Evolutionary conservation across 2,329 filamentous ascomycete genomes (phyloP).

Genomic region (Neurospora sp.): DNA sequence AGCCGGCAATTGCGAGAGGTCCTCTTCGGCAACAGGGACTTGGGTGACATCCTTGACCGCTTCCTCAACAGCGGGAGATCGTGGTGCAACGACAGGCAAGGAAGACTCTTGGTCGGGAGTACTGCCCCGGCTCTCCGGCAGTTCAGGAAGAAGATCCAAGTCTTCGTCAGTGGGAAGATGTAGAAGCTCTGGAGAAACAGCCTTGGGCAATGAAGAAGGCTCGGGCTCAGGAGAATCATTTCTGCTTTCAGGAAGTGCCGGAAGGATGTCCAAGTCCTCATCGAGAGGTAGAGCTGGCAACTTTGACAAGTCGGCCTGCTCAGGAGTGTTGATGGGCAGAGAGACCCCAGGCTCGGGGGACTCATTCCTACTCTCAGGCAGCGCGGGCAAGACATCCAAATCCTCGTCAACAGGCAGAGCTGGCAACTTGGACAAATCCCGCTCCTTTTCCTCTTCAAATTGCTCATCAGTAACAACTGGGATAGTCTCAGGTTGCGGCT

Average conservation of each 20-base stretch:
- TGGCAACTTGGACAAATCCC: neutral
- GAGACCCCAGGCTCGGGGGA: neutral
- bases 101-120: neutral
- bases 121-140: neutral
- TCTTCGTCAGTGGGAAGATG: neutral
- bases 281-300: neutral
- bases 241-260: conserved; percentile 2
- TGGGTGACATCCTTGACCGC: neutral
- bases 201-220: neutral
- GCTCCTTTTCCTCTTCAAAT: neutral
- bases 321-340: too few species aligned
- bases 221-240: conserved; percentile 1
- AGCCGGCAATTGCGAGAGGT: neutral
- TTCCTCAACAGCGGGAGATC: neutral
- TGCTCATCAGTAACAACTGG: neutral
- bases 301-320: too few species aligned
- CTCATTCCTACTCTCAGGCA: conserved; percentile 1
- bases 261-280: neutral
- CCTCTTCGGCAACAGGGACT: neutral
- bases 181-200: neutral
- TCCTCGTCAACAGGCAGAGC: neutral
- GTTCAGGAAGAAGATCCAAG: neutral
- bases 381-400: neutral
- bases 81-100: neutral
- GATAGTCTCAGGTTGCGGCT: neutral